phyloP scores from a whole-genome alignment of 1,284 basidiomycete species.

The Inonotus obliquus region DNA sequence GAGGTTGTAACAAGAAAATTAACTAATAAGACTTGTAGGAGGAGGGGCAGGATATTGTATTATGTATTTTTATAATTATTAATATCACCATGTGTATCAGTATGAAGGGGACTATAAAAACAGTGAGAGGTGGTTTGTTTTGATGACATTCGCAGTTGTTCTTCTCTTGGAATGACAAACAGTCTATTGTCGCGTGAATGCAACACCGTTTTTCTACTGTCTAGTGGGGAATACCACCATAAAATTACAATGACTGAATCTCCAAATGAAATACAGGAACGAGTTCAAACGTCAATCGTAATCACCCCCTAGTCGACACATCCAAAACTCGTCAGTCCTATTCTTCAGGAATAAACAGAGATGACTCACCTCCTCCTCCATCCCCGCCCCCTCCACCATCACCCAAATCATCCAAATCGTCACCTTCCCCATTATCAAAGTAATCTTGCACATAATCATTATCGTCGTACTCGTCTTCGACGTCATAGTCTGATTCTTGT shows the following conservation, averaged over 20 bases:
- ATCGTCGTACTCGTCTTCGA: constrained; percentile 73
- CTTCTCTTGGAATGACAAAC: too few species aligned
- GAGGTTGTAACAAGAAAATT: too few species aligned
- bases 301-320: constrained; percentile 1
- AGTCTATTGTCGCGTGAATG: too few species aligned
- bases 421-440: constrained; percentile 80
- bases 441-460: constrained; percentile 84
- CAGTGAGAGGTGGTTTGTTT: too few species aligned
- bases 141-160: too few species aligned
- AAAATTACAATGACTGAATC: too few species aligned
- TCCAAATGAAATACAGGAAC: too few species aligned
- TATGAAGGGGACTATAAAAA: too few species aligned
- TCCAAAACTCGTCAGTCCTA: background rate
- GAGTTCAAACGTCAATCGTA: background rate
- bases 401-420: constrained; percentile 70
- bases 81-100: background rate
- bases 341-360: background rate
- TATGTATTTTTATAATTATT: background rate
- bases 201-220: too few species aligned
- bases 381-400: constrained; percentile 61
- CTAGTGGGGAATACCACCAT: too few species aligned
- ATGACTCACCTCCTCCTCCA: constrained; percentile 41
- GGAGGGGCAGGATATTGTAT: background rate
- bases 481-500: constrained; percentile 67
- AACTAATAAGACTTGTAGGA: too few species aligned